Evolutionary conservation across 108 stramenopile species (phyloP).

Genomic region (Cyclotella cryptica): DNA sequence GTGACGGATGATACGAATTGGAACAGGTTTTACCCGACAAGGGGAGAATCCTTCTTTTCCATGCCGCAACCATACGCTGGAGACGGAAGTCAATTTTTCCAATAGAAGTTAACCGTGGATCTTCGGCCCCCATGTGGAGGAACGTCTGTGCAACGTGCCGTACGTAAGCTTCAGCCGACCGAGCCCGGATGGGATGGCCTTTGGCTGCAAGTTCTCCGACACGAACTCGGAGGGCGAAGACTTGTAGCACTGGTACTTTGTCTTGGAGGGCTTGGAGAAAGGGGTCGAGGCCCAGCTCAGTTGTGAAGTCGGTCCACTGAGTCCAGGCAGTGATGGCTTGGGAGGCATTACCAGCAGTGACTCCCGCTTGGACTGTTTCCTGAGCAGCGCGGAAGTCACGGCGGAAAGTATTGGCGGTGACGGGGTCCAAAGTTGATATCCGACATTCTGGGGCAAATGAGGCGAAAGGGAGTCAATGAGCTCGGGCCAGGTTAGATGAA

Average conservation of each 20-base stretch:
- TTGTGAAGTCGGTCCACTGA: constrained; percentile 5
- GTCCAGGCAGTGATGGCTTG: background rate
- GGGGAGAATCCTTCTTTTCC: too few relatives aligned
- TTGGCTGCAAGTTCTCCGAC: constrained; percentile 15
- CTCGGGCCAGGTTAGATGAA: too few relatives aligned
- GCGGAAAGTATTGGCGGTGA: background rate
- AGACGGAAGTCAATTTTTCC: background rate
- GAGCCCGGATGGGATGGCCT: constrained; percentile 12
- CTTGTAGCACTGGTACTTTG: constrained; percentile 28
- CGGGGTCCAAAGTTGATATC: constrained; percentile 14
- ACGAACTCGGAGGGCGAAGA: constrained; percentile 33
- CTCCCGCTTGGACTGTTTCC: constrained; percentile 7
- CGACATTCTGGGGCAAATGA: background rate
- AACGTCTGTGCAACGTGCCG: constrained; percentile 13
- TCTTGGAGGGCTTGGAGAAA: constrained; percentile 33
- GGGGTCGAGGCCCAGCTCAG: constrained; percentile 35
- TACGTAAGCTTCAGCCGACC: constrained; percentile 28
- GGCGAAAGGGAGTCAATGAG: too few relatives aligned
- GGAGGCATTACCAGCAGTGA: background rate
- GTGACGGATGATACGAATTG: too few relatives aligned
- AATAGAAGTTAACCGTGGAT: background rate
- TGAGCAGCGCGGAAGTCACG: constrained; percentile 12
- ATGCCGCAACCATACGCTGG: too few relatives aligned
- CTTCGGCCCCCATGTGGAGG: constrained; percentile 5
- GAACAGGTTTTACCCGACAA: too few relatives aligned